A percentile compares a stretch with the other conserved stretches of the same genome.
Conservation (phyloP, 2,329 filamentous ascomycete genomes). For the Dryadomyces quercivorus region DNA sequence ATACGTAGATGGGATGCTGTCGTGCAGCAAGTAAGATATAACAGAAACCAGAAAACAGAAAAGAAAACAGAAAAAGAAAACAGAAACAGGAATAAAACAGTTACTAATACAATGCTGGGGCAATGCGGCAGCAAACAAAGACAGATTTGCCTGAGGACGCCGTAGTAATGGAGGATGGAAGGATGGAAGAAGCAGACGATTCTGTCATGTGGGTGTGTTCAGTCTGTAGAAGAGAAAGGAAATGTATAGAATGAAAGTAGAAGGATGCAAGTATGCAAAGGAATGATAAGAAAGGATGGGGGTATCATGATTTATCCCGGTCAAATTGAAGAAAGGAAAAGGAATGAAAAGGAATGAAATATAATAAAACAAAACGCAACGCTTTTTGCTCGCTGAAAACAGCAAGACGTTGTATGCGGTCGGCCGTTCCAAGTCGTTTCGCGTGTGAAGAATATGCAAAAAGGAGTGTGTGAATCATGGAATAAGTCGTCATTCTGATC, state of each 20-base stretch:
- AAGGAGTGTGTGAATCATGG: background rate
- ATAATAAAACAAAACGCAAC: background rate
- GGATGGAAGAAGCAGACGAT: too few species aligned
- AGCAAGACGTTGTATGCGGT: background rate
- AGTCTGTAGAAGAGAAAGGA: background rate
- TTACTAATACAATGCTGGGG: background rate
- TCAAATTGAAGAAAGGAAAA: background rate
- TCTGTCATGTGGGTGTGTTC: background rate
- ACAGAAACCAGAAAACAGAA: too few species aligned
- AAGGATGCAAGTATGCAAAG: background rate
- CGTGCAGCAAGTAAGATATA: background rate
- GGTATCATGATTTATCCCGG: background rate
- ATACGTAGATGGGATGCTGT: background rate
- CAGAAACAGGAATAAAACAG: background rate
- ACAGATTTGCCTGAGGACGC: background rate
- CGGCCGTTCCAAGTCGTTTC: conserved; percentile 3
- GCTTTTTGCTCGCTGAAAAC: background rate
- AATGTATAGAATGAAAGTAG: background rate
- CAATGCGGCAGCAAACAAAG: background rate
- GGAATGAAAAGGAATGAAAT: background rate
- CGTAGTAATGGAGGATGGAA: background rate
- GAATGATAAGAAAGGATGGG: background rate
- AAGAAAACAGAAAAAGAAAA: too few species aligned
- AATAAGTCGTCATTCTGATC: background rate
- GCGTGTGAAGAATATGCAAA: background rate